Base-by-base conservation (phyloP, 257 asterid species). In the Mentha longifolia region DNA sequence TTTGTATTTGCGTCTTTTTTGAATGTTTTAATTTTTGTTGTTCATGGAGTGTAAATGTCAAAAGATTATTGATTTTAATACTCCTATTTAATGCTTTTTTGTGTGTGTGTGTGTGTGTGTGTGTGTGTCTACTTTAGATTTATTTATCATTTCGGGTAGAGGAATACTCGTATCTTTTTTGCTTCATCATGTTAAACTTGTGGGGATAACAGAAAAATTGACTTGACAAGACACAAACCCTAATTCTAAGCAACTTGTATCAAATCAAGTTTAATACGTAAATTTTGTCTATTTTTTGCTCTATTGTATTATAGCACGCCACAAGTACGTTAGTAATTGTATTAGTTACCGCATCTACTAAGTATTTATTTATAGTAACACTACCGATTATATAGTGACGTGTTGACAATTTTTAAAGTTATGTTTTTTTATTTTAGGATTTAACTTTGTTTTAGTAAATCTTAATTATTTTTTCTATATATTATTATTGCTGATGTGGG, bases 41-140 rank as follows among this genome's bases (percentile, higher is more conserved):
- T 50, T 42, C 17, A 28, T 62, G 67, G 79, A 60, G 68, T 74
- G 83, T 75, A 71, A 75, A 75, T 79, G 68, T 79, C 22, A 75
- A 65, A 65, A 66, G 56, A 65, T 42, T 51, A 50, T 74, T 70
- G 62, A 70, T 65, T 74, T 78, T 56, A 22, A 17, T 61, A 28
- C 22, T 55, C 14, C 41, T 9, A n/a, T 71, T 39, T 28, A 20
- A 5, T 52, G 57, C 25, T 2, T 39, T 41, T 65, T 46, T 50
- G n/a, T n/a, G n/a, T n/a, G n/a, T n/a, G n/a, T n/a, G n/a, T n/a
- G n/a, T n/a, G n/a, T n/a, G n/a, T n/a, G n/a, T n/a, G n/a, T n/a
- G n/a, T n/a, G n/a, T n/a, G n/a, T n/a, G 25, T 22, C 25, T 68
- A 71, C 49, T 64, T 22, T 59, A n/a, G 66, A 22, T n/a, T 58